These are phyloP conservation scores for Penicillium cosmopolitanum DNA, from an alignment of 495 filamentous ascomycete species.

Conservation along the genomic window DNA sequence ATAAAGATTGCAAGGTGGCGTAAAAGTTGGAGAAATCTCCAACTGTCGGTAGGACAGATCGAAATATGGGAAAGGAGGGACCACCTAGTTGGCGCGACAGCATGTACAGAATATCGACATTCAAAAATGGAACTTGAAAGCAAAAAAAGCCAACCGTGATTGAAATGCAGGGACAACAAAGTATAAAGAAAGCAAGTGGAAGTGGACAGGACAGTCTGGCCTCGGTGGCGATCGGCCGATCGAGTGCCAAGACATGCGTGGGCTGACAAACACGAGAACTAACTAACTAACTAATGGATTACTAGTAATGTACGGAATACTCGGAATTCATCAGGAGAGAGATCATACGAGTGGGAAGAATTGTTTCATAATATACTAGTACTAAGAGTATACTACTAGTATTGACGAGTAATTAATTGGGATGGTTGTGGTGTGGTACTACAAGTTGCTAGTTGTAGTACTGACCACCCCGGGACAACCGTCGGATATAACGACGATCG, in stretches of 20 bases:
- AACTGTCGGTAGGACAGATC: not conserved
- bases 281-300: not conserved
- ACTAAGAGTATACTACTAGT: not conserved
- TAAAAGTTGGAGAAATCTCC: slow-evolving; percentile 9
- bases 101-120: too few species aligned
- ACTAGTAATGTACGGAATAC: too few species aligned
- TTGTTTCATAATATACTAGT: not conserved
- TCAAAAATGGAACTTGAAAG: not conserved
- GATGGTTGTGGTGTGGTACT: too few species aligned
- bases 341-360: not conserved
- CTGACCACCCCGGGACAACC: too few species aligned
- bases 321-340: not conserved
- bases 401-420: too few species aligned
- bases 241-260: slow-evolving; percentile 18
- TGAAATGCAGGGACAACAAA: not conserved
- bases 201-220: slow-evolving; percentile 31
- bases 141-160: not conserved
- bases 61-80: not conserved
- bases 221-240: slow-evolving; percentile 20
- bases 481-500: too few species aligned
- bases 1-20: slow-evolving; percentile 27
- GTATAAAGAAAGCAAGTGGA: slow-evolving; percentile 12
- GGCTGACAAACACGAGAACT: slow-evolving; percentile 3
- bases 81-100: too few species aligned
- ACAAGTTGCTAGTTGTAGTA: not conserved